phyloP scores from a whole-genome alignment of 1,139 yeast genomes.

The Hemisphaericaspora subhashii region DNA sequence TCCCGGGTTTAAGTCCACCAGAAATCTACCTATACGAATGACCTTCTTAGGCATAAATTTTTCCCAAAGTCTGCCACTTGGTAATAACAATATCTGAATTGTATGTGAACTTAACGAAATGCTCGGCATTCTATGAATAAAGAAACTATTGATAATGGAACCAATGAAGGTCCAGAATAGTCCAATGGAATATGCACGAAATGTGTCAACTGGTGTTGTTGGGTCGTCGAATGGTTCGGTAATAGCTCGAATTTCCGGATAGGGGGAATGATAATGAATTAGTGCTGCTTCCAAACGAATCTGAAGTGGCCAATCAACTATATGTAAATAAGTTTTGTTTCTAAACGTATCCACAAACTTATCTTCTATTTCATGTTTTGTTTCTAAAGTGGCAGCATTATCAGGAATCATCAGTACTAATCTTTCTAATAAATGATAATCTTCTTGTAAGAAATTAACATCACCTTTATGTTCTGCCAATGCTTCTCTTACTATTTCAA shows the following conservation, averaged over 20 bases:
- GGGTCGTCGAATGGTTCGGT: slow-evolving; percentile 48
- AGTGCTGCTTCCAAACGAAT: slow-evolving; percentile 41
- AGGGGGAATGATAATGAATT: slow-evolving; percentile 47
- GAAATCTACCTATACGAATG: slow-evolving; percentile 21
- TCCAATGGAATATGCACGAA: slow-evolving; percentile 42
- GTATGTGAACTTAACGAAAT: slow-evolving; percentile 42
- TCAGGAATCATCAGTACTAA: slow-evolving; percentile 26
- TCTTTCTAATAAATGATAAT: slow-evolving; percentile 34
- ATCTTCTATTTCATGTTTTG: slow-evolving; percentile 13
- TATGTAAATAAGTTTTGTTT: slow-evolving; percentile 29
- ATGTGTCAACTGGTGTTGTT: slow-evolving; percentile 37
- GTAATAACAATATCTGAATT: slow-evolving; percentile 41
- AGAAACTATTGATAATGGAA: slow-evolving; percentile 43
- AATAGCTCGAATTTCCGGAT: slow-evolving; percentile 47
- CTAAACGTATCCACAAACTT: slow-evolving; percentile 16
- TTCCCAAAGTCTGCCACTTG: slow-evolving; percentile 46
- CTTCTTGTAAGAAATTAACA: slow-evolving; percentile 40
- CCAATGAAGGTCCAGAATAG: slow-evolving; percentile 46
- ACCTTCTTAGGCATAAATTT: slow-evolving; percentile 28
- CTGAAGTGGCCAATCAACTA: slow-evolving; percentile 38
- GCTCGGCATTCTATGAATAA: slow-evolving; percentile 45
- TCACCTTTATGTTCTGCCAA: slow-evolving; percentile 44
- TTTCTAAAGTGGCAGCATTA: slow-evolving; percentile 13
- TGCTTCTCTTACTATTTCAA: slow-evolving; percentile 35
- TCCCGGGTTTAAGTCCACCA: slow-evolving; percentile 41